Base-by-base conservation (phyloP, 306 rosid species). In the Corylus americana region DNA sequence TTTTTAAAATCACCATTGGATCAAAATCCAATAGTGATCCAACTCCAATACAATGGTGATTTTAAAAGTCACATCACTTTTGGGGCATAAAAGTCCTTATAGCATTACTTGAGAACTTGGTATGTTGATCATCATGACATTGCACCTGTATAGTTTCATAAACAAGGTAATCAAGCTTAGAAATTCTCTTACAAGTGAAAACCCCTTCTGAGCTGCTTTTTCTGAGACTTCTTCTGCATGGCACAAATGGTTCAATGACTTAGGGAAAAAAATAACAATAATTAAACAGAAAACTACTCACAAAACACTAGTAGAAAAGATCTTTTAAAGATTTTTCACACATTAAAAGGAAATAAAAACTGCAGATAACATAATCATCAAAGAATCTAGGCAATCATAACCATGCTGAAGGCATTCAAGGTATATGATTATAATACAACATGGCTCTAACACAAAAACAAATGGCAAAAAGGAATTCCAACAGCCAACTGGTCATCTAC, bases 161-260 rank as follows among this genome's bases (percentile, higher is more conserved):
- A 77, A 64, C 17, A 55, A 27, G 55, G 11, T 37, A 45, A 18
- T 70, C 76, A 75, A 44, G 22, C 74, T 83, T 27, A 70, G 73
- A 77, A 79, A 79, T 77, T 66, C 39, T 71, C 98, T 90, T 78
- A 92, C 98, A 78, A 81, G 10, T 75, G 98, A 86, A 77, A 91
- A 89, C 79, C 59, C 79, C 79, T 78, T 89, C 78, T 79, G 75
- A 70, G 89, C 85, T 55, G 74, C 81, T 86, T 74, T 87, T 49
- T 89, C 92, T 47, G 89, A 81, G 82, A 63, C 47, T 73, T 85
- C 88, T 83, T 85, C 97, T 95, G 97, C 92, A 82, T 55, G 48
- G 70, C 73, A 83, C 20, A 83, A 82, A 73, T 66, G 59, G 68
- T 69, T 74, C 79, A 87, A 59, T 61, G 62, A 25, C 82, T 74